phyloP scores from a whole-genome alignment of 257 asterid genomes.

The Scutellaria minor region DNA sequence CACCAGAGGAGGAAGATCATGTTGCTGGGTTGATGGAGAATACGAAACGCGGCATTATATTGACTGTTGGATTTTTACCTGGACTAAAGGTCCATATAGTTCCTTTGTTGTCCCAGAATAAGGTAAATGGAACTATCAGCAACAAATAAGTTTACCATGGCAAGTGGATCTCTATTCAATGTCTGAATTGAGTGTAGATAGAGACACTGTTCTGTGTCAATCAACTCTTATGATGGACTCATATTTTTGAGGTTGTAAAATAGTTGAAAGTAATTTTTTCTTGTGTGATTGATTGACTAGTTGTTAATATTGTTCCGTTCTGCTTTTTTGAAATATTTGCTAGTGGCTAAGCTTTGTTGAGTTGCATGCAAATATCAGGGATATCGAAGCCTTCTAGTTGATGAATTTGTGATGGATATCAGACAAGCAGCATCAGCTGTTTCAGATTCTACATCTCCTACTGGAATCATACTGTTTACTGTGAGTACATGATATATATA shows the following conservation, averaged over 20 bases:
- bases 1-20: conserved; percentile 43
- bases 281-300: background rate
- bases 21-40: conserved; percentile 28
- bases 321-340: conserved; percentile 14
- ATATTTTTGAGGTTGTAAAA: conserved; percentile 23
- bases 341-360: conserved; percentile 30
- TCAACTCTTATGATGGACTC: conserved; percentile 14
- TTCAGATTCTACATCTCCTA: conserved; percentile 69
- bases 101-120: conserved; percentile 42
- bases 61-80: conserved; percentile 77
- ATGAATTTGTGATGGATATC: conserved; percentile 69
- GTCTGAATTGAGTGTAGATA: background rate
- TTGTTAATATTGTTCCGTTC: conserved; percentile 10
- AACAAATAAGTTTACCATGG: conserved; percentile 3
- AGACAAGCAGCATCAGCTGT: conserved; percentile 55
- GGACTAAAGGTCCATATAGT: conserved; percentile 63
- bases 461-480: conserved; percentile 72
- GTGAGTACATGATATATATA: conserved; percentile 45
- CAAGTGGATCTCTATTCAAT: conserved; percentile 28
- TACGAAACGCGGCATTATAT: conserved; percentile 49
- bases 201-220: conserved; percentile 14
- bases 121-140: conserved; percentile 41
- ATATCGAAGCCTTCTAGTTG: conserved; percentile 41
- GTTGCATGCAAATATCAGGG: conserved; percentile 43
- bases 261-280: background rate